Conservation (phyloP, 495 filamentous ascomycete species). For the Aspergillus sclerotioniger region DNA sequence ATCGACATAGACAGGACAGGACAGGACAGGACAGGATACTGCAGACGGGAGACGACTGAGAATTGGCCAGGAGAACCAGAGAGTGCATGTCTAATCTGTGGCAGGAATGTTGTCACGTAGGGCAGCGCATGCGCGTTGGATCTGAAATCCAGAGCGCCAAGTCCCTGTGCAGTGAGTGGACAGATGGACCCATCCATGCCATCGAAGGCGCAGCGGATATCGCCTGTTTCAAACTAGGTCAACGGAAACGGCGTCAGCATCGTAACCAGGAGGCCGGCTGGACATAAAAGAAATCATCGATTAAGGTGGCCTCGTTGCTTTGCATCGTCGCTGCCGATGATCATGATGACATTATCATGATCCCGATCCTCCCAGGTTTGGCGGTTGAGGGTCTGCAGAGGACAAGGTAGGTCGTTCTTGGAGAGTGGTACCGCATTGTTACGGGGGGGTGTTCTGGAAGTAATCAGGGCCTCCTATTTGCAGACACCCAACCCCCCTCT, state of each 20-base stretch:
- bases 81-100: slow-evolving; percentile 17
- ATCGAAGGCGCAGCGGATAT: slow-evolving; percentile 11
- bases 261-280: not conserved
- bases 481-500: not conserved
- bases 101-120: slow-evolving; percentile 30
- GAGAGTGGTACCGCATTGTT: slow-evolving; percentile 9
- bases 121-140: slow-evolving; percentile 27
- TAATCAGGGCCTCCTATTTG: not conserved
- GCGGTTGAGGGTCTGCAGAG: not conserved
- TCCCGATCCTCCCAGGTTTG: not conserved
- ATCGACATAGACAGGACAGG: not conserved
- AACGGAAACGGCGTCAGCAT: not conserved
- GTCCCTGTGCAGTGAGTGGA: slow-evolving; percentile 1
- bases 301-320: not conserved
- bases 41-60: not conserved
- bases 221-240: not conserved
- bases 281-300: not conserved
- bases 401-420: not conserved
- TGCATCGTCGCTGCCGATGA: not conserved
- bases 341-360: not conserved
- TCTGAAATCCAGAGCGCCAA: slow-evolving; percentile 23
- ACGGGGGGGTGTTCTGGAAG: slow-evolving; percentile 1
- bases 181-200: slow-evolving; percentile 6
- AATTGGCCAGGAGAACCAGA: not conserved
- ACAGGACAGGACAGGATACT: not conserved